Base-by-base conservation (phyloP, 148 eudicot genomes). In the Diospyros lotus region DNA sequence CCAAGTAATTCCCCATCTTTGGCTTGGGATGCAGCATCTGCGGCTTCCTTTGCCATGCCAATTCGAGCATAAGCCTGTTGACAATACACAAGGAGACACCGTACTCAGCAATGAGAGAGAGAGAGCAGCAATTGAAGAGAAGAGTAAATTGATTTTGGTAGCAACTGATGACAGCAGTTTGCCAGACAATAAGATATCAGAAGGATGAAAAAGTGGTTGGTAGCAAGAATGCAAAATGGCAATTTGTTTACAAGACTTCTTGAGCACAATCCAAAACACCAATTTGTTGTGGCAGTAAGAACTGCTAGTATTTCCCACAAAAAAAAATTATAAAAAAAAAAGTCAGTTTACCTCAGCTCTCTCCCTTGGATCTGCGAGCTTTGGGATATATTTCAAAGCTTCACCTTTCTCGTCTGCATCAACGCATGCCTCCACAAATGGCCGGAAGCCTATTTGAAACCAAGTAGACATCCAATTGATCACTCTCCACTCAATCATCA, bases 21-120 rank as follows among this genome's bases (percentile, higher is more conserved):
- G 18, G 94, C 83, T 81, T 92, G 99, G 52, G 96, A 83, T 62
- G 96, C 97, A 77, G 99, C 94, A 66, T 95, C 98, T 7, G 94
- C 98, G 52, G 98, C 96, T 88, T 95, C 99, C 79, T 92, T 95
- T 17, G 96, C 93, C 99, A 95, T 90, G 60, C 97, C 99, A 58
- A 95, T 86, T 78, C 84, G 91, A 75, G 96, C 96, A 81, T 90
- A 95, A 66, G 99, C 97, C 99, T 95, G 87, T 45, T 69, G 54
- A 67, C 8, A 41, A 76, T 48, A n/a, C 9, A 72, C 50, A 67
- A 4, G 43, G 6, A 13, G 0, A 59, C 2, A n/a, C 6, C 1
- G 38, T 4, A 17, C 28, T 28, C 28, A 28, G 28, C 28, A 28
- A 28, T 1, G 40, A 64, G 0, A 42, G 28, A 68, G 17, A 68